Conservation (phyloP, 2,329 filamentous ascomycete genomes). For the Diaporthe eres region DNA sequence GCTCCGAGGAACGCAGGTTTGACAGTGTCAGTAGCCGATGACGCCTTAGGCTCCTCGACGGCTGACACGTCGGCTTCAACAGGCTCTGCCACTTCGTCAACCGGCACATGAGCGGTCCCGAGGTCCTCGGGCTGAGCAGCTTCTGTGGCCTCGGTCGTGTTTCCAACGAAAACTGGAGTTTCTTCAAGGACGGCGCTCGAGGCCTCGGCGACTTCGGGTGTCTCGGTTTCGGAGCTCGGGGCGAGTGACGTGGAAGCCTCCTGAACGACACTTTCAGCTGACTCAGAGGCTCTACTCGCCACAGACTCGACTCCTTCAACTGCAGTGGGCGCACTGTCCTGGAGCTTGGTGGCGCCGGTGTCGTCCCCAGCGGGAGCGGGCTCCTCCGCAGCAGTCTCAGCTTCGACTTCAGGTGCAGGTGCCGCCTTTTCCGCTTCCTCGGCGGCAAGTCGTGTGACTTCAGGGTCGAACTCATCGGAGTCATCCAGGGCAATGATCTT, state of each 20-base stretch:
- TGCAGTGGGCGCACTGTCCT: background rate
- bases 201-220: constrained; percentile 36
- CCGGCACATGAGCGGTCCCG: constrained; percentile 41
- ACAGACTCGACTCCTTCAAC: background rate
- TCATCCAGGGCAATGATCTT: constrained; percentile 84
- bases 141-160: constrained; percentile 46
- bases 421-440: constrained; percentile 54
- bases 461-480: constrained; percentile 83
- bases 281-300: constrained; percentile 2
- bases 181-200: constrained; percentile 50
- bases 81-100: constrained; percentile 43
- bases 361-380: constrained; percentile 48
- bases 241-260: constrained; percentile 41
- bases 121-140: constrained; percentile 45
- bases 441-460: constrained; percentile 71
- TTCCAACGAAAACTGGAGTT: constrained; percentile 50
- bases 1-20: constrained; percentile 66
- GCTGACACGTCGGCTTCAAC: constrained; percentile 36
- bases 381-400: constrained; percentile 42
- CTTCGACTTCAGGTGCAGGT: constrained; percentile 45
- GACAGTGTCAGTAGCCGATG: constrained; percentile 52
- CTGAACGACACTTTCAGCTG: constrained; percentile 12
- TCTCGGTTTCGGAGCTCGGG: constrained; percentile 35
- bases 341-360: constrained; percentile 45
- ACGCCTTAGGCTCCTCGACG: constrained; percentile 41